phyloP scores from a whole-genome alignment of 2,329 filamentous ascomycete species.

The Pestalotiopsis fici region DNA sequence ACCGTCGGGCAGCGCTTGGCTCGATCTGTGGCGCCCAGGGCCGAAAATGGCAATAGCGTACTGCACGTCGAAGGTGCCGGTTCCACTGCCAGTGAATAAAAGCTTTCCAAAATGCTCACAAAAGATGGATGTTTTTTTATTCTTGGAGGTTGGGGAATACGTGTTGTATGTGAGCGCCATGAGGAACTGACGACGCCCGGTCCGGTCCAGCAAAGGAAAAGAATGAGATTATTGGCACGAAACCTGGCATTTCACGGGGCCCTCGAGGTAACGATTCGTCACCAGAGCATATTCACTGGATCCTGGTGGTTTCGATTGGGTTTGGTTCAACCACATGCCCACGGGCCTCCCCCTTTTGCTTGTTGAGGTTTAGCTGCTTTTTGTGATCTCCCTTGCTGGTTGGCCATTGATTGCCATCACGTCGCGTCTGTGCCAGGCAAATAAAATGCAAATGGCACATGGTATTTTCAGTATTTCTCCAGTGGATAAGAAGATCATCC shows the following conservation, averaged over 20 bases:
- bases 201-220: not conserved
- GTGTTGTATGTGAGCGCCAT: not conserved
- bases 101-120: not conserved
- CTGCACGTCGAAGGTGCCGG: not conserved
- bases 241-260: not conserved
- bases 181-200: not conserved
- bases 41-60: not conserved
- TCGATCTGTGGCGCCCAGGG: not conserved
- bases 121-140: not conserved
- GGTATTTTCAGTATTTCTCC: too few species aligned
- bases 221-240: not conserved
- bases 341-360: slow-evolving; percentile 4
- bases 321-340: slow-evolving; percentile 4
- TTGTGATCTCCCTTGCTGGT: not conserved
- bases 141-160: not conserved
- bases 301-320: slow-evolving; percentile 2
- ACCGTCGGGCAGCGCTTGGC: not conserved
- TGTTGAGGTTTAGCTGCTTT: not conserved
- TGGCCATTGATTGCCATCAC: not conserved
- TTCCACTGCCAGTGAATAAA: not conserved
- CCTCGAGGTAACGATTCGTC: not conserved
- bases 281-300: not conserved
- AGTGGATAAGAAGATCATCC: not conserved
- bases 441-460: not conserved
- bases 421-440: not conserved